Percentiles rank a stretch among this genome's conserved stretches.
These are phyloP conservation scores for Nicotiana noctiflora DNA, from an alignment of 257 asterid genomes.

Conservation along the genomic window DNA sequence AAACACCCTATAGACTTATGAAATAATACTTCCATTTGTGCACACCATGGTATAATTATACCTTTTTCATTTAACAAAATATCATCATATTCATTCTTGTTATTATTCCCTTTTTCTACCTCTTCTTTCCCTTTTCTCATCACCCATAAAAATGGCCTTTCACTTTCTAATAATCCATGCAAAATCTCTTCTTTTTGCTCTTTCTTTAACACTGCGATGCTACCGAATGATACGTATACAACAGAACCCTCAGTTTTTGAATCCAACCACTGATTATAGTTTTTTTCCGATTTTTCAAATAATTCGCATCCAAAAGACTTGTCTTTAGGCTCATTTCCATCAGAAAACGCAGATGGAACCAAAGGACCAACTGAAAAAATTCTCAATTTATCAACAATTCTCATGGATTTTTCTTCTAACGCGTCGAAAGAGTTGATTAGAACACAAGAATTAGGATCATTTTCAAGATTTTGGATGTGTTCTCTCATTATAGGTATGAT, in stretches of 20 bases:
- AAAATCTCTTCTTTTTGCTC: slow-evolving; percentile 45
- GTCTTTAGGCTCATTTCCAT: slow-evolving; percentile 28
- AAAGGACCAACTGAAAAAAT: slow-evolving; percentile 46
- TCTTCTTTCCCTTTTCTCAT: slow-evolving; percentile 23
- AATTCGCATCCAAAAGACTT: slow-evolving; percentile 42
- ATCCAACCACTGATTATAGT: slow-evolving; percentile 43
- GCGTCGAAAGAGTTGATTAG: slow-evolving; percentile 44
- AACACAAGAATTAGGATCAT: slow-evolving; percentile 23
- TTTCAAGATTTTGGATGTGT: slow-evolving; percentile 36
- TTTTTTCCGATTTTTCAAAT: slow-evolving; percentile 13
- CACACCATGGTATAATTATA: slow-evolving; percentile 49
- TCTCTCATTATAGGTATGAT: slow-evolving; percentile 22
- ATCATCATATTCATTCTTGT: neutral
- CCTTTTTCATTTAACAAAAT: slow-evolving; percentile 26
- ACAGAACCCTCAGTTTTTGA: slow-evolving; percentile 29
- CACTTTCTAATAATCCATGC: slow-evolving; percentile 24
- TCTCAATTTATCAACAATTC: slow-evolving; percentile 16
- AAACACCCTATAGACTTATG: slow-evolving; percentile 51
- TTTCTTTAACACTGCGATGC: slow-evolving; percentile 25
- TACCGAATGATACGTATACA: slow-evolving; percentile 56
- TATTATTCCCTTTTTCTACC: slow-evolving; percentile 20
- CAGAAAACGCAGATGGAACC: slow-evolving; percentile 35
- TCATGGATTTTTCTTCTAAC: slow-evolving; percentile 35
- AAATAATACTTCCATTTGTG: slow-evolving; percentile 41
- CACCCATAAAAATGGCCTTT: slow-evolving; percentile 43